phyloP scores from a whole-genome alignment of 2,329 filamentous ascomycete genomes.

The Periconia sp. region DNA sequence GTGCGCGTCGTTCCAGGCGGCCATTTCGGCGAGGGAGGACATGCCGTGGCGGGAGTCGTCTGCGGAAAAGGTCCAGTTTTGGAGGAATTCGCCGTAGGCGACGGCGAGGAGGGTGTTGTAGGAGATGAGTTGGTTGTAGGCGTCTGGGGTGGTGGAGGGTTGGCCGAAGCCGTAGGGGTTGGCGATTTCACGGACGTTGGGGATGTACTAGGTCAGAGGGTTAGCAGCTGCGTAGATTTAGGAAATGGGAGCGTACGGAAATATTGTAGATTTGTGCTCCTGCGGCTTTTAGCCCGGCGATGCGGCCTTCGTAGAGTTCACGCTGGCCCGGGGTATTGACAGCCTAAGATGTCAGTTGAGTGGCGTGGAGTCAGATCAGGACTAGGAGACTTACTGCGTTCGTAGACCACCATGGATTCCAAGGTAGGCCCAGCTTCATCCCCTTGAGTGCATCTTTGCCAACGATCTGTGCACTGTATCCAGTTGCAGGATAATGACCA shows the following conservation, averaged over 20 bases:
- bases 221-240: too few species aligned
- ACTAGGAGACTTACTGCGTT: neutral
- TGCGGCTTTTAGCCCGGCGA: neutral
- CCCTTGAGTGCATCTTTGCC: neutral
- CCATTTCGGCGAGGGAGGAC: neutral
- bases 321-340: neutral
- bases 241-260: neutral
- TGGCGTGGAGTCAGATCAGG: neutral
- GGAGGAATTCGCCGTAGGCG: neutral
- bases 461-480: neutral
- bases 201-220: too few species aligned
- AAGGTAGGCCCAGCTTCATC: neutral
- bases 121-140: neutral
- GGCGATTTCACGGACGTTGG: neutral
- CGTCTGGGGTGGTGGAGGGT: neutral
- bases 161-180: neutral
- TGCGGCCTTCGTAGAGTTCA: neutral
- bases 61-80: neutral
- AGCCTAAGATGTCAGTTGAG: neutral
- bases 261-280: slow-evolving; percentile 1
- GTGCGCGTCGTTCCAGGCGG: neutral
- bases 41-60: neutral
- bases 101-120: neutral
- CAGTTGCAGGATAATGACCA: neutral
- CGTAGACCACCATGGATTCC: neutral